Percentiles rank a stretch among this genome's conserved stretches.
Conservation (phyloP, 2,329 filamentous ascomycete species). For the Alternaria ethzedia region DNA sequence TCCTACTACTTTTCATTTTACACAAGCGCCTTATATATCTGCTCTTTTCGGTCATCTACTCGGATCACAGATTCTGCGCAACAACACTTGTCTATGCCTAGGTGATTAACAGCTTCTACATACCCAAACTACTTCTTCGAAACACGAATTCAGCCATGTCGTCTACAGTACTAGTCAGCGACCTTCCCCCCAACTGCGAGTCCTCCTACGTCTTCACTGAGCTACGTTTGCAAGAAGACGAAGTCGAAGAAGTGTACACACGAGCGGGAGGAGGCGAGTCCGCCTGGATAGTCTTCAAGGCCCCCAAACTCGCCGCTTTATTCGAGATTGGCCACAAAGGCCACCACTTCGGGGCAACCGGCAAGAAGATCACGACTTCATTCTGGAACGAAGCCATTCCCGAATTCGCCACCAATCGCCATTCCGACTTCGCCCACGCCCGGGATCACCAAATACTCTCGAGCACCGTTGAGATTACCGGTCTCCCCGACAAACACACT, state of each 20-base stretch:
- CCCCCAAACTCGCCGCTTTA: background rate
- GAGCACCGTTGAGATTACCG: background rate
- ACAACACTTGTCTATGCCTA: background rate
- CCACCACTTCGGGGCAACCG: background rate
- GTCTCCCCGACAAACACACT: background rate
- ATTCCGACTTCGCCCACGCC: background rate
- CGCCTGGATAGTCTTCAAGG: background rate
- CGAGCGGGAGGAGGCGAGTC: background rate
- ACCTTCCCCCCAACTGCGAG: background rate
- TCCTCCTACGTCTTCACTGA: background rate
- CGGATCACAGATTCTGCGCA: background rate
- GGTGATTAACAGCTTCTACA: rapidly evolving
- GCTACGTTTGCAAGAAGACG: background rate
- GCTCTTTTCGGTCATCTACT: no score
- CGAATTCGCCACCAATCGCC: background rate
- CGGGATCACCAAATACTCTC: background rate
- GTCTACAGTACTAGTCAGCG: background rate
- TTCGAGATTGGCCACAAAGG: background rate
- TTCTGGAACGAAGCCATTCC: background rate
- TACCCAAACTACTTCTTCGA: no score
- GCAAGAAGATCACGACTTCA: background rate
- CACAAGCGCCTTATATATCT: background rate
- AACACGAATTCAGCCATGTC: background rate
- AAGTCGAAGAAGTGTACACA: background rate
- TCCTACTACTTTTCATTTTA: background rate